Percentiles rank a stretch among this genome's conserved stretches.
phyloP scores from a whole-genome alignment of 2,329 filamentous ascomycete genomes.

The Incumbomyces delicatus region DNA sequence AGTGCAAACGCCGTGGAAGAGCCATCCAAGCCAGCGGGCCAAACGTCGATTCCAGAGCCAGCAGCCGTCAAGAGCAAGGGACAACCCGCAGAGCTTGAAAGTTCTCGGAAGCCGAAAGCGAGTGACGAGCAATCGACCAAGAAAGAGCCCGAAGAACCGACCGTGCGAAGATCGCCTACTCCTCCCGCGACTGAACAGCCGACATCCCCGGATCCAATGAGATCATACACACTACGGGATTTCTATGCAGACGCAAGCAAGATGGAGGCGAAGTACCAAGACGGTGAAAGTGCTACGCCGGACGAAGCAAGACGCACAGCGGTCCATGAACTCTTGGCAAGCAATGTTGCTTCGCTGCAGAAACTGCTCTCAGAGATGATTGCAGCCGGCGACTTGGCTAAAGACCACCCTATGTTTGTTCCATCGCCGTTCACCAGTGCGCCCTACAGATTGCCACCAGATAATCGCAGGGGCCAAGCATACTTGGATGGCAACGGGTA shows the following conservation, averaged over 20 bases:
- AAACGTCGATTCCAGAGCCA: background rate
- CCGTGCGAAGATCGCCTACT: constrained; percentile 1
- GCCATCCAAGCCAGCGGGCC: background rate
- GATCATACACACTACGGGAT: constrained; percentile 17
- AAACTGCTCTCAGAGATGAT: constrained; percentile 18
- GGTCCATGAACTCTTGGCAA: constrained; percentile 17
- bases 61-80: background rate
- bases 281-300: background rate
- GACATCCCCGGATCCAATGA: background rate
- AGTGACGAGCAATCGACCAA: constrained; percentile 7
- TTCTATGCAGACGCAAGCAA: constrained; percentile 16
- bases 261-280: background rate
- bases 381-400: constrained; percentile 22
- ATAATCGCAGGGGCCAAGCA: constrained; percentile 18
- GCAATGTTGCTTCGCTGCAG: constrained; percentile 14
- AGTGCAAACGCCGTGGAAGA: constrained; percentile 9
- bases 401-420: constrained; percentile 31
- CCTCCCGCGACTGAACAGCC: constrained; percentile 8
- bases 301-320: constrained; percentile 1
- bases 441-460: constrained; percentile 18
- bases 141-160: background rate
- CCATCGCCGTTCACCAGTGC: constrained; percentile 25
- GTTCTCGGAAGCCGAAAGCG: background rate
- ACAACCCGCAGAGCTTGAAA: background rate
- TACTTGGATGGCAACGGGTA: constrained; percentile 21